Evolutionary conservation across 768 basidiomycete genomes (phyloP).

Genomic region (Russula vinacea): DNA sequence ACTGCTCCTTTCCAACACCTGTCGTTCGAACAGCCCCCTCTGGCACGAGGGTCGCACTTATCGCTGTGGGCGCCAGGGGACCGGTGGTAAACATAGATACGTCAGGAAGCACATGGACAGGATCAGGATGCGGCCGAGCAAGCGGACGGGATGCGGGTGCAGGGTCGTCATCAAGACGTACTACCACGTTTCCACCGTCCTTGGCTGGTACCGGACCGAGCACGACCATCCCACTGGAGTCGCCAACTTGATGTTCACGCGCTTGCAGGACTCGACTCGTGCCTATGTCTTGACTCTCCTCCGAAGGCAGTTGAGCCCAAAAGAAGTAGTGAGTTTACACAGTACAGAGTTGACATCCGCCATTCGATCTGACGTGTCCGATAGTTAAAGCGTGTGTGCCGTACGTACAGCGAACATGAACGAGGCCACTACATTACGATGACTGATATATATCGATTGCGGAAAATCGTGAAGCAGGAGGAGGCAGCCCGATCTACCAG

Average conservation of each 20-base stretch:
- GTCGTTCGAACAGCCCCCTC: neutral
- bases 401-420: neutral
- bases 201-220: conserved; percentile 9
- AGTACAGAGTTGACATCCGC: neutral
- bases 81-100: neutral
- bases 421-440: neutral
- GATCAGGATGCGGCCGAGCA: neutral
- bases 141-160: conserved; percentile 7
- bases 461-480: neutral
- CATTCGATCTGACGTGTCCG: neutral
- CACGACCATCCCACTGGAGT: neutral
- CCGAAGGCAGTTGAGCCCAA: neutral
- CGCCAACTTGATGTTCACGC: neutral
- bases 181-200: neutral
- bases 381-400: neutral
- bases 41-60: neutral
- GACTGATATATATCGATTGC: neutral
- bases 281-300: neutral
- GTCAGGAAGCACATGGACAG: neutral
- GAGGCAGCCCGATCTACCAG: neutral
- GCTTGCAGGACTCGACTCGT: conserved; percentile 1
- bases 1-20: neutral
- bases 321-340: neutral
- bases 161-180: neutral
- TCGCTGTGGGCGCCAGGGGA: conserved; percentile 3